Conservation (phyloP, 345 rosid genomes). For the Angophora floribunda region DNA sequence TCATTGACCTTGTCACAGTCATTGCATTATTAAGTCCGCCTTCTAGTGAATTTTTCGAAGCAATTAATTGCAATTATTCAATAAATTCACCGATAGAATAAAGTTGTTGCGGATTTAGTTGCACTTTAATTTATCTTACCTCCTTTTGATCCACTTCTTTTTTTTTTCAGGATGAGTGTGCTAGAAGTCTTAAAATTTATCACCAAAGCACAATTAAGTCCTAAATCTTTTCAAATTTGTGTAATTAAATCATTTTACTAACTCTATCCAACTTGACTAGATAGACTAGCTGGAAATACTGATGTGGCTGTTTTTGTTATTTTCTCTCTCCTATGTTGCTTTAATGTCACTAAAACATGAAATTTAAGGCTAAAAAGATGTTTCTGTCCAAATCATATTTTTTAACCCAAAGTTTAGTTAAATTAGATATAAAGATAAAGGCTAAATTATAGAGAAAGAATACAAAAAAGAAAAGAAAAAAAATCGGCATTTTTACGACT, state of each 20-base stretch:
- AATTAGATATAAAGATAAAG: no score
- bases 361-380: no score
- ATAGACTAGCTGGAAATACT: not conserved
- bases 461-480: no score
- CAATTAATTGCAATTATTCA: not conserved
- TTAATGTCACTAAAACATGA: not conserved
- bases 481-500: no score
- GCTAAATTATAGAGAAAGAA: no score
- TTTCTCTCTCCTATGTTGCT: not conserved
- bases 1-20: not conserved
- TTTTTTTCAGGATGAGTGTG: not conserved
- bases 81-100: not conserved
- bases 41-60: not conserved
- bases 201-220: rapidly evolving
- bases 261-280: not conserved
- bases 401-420: no score
- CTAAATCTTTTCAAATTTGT: rapidly evolving
- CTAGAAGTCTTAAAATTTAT: no score
- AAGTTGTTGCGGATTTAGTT: not conserved
- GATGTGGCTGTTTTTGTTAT: not conserved
- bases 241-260: not conserved
- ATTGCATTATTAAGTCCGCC: not conserved
- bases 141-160: not conserved
- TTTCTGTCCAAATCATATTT: no score
- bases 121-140: not conserved